phyloP scores from a whole-genome alignment of 2,329 filamentous ascomycete genomes.

The Paramyrothecium roridum region DNA sequence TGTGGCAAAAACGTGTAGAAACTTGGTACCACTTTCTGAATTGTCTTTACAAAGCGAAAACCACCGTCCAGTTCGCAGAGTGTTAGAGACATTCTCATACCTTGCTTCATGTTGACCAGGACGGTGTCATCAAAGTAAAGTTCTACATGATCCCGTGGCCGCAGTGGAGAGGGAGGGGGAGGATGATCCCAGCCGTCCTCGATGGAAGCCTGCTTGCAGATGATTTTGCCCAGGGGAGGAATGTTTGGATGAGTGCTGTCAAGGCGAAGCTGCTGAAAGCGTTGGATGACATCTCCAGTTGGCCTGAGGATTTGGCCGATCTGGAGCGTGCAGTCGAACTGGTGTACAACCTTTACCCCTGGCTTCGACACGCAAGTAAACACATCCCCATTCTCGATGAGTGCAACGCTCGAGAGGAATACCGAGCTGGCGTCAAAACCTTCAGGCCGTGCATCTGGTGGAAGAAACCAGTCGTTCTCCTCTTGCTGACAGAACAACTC shows the following conservation, averaged over 20 bases:
- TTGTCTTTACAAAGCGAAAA: slow-evolving; percentile 60
- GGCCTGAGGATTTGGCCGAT: slow-evolving; percentile 50
- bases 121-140: slow-evolving; percentile 67
- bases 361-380: slow-evolving; percentile 21
- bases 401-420: slow-evolving; percentile 41
- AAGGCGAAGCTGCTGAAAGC: slow-evolving; percentile 40
- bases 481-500: slow-evolving; percentile 55
- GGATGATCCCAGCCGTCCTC: slow-evolving; percentile 44
- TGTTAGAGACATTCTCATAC: slow-evolving; percentile 58
- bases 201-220: slow-evolving; percentile 41
- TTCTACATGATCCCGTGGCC: slow-evolving; percentile 17
- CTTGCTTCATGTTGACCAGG: slow-evolving; percentile 52
- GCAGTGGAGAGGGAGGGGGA: slow-evolving; percentile 7
- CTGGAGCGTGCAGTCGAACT: slow-evolving; percentile 58
- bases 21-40: slow-evolving; percentile 52
- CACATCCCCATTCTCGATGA: slow-evolving; percentile 29
- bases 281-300: slow-evolving; percentile 32
- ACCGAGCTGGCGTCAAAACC: slow-evolving; percentile 37
- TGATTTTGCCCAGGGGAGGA: slow-evolving; percentile 41
- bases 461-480: slow-evolving; percentile 22
- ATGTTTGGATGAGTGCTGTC: slow-evolving; percentile 27
- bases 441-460: slow-evolving; percentile 27
- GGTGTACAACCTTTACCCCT: slow-evolving; percentile 31
- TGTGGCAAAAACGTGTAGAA: slow-evolving; percentile 67
- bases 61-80: slow-evolving; percentile 60